Conservation (phyloP, 2,329 filamentous ascomycete species). For the Aspergillus cejpii region DNA sequence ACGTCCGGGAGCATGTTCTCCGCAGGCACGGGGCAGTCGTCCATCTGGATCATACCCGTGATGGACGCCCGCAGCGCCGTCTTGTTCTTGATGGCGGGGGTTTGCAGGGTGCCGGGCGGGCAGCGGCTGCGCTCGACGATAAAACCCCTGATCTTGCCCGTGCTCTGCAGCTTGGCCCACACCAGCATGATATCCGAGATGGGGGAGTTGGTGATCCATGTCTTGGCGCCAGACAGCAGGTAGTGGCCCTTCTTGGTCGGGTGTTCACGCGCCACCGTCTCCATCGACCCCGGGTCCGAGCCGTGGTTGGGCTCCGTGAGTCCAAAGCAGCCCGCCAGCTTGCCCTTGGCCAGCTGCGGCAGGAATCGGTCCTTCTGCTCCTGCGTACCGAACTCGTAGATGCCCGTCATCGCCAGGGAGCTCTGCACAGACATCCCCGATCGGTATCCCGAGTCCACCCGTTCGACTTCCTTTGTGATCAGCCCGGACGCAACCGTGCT, state of each 20-base stretch:
- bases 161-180: conserved; percentile 88
- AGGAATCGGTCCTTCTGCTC: conserved; percentile 83
- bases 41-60: conserved; percentile 96
- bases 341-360: conserved; percentile 73
- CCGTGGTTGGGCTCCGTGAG: conserved; percentile 90
- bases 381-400: conserved; percentile 76
- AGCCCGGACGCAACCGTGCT: conserved; percentile 83
- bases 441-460: conserved; percentile 84
- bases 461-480: conserved; percentile 83
- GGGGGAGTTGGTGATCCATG: conserved; percentile 92
- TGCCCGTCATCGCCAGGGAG: conserved; percentile 87
- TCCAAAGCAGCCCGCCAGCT: conserved; percentile 77
- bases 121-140: conserved; percentile 78
- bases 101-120: conserved; percentile 81
- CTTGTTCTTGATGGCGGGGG: conserved; percentile 89
- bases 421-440: conserved; percentile 92
- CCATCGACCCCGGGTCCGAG: conserved; percentile 86
- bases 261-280: conserved; percentile 76
- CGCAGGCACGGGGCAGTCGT: conserved; percentile 77
- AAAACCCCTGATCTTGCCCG: conserved; percentile 91
- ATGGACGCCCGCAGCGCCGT: conserved; percentile 87
- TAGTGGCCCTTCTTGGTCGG: conserved; percentile 77
- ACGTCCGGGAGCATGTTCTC: conserved; percentile 92
- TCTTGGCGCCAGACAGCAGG: conserved; percentile 74
- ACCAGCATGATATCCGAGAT: conserved; percentile 79